Evolutionary conservation across 202 grass and related monocot genomes (phyloP).

Genomic region (Setaria viridis): DNA sequence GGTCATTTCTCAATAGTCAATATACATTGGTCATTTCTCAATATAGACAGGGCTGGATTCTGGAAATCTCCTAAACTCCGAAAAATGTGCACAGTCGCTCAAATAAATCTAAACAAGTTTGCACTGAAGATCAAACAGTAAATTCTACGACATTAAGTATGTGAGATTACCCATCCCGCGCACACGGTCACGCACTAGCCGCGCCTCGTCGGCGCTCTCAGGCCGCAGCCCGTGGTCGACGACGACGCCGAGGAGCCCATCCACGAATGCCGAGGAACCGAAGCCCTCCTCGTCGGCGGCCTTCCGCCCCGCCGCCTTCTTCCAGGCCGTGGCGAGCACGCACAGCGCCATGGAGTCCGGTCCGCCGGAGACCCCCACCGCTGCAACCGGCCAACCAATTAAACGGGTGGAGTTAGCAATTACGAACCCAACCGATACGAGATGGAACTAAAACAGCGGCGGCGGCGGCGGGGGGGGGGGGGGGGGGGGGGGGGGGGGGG

Average conservation of each 20-base stretch:
- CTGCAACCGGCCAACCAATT: slow-evolving; percentile 26
- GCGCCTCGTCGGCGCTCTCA: slow-evolving; percentile 79
- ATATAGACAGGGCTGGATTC: too few relatives aligned
- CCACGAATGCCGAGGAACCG: slow-evolving; percentile 44
- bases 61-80: too few relatives aligned
- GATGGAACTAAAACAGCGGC: background rate
- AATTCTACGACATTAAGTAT: background rate
- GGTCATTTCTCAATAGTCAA: background rate
- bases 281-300: slow-evolving; percentile 14
- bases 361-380: slow-evolving; percentile 86
- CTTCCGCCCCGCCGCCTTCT: slow-evolving; percentile 46
- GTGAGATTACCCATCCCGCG: slow-evolving; percentile 68
- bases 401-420: background rate
- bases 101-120: background rate
- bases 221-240: slow-evolving; percentile 80
- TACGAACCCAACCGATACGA: background rate
- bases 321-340: slow-evolving; percentile 75
- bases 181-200: slow-evolving; percentile 70
- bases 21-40: background rate
- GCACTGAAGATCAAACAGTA: background rate
- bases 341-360: slow-evolving; percentile 98
- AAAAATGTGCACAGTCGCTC: background rate
- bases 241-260: slow-evolving; percentile 83
- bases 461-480: too few relatives aligned
- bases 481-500: too few relatives aligned